phyloP scores from a whole-genome alignment of 768 basidiomycete species.

The Kwoniella mangroviensis region DNA sequence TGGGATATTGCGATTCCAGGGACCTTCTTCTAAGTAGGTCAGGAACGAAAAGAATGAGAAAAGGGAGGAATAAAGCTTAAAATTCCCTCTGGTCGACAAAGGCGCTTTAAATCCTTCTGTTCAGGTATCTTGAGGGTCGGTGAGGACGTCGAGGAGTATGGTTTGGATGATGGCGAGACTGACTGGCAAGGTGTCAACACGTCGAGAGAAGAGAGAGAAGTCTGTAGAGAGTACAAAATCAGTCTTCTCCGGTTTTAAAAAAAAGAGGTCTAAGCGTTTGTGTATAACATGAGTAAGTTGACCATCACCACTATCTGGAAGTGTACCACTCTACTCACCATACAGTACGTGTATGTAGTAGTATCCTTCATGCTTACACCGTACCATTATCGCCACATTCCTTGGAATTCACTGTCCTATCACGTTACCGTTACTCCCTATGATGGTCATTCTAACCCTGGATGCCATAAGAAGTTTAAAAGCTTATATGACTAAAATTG shows the following conservation, averaged over 20 bases:
- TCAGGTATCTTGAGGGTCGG: too few relatives aligned
- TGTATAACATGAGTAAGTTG: not conserved
- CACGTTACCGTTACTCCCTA: not conserved
- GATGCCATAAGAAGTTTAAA: not conserved
- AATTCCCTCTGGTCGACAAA: too few relatives aligned
- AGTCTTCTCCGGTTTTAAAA: not conserved
- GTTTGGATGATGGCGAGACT: too few relatives aligned
- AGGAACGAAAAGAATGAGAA: too few relatives aligned
- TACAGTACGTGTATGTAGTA: not conserved
- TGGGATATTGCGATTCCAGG: too few relatives aligned
- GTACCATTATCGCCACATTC: not conserved
- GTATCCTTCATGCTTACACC: too few relatives aligned
- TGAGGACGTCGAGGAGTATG: too few relatives aligned
- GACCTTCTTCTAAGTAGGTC: too few relatives aligned
- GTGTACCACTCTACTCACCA: not conserved
- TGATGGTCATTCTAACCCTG: not conserved
- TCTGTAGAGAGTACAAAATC: not conserved
- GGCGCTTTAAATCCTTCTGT: too few relatives aligned
- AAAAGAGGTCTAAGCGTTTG: not conserved
- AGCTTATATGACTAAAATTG: constrained; percentile 1
- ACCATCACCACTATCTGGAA: not conserved
- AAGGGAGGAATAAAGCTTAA: too few relatives aligned
- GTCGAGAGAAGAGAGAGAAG: not conserved
- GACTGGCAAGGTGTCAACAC: too few relatives aligned
- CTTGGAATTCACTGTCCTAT: not conserved